These are phyloP conservation scores for Pyrus betulifolia DNA, from an alignment of 306 rosid genomes.

Conservation along the genomic window DNA sequence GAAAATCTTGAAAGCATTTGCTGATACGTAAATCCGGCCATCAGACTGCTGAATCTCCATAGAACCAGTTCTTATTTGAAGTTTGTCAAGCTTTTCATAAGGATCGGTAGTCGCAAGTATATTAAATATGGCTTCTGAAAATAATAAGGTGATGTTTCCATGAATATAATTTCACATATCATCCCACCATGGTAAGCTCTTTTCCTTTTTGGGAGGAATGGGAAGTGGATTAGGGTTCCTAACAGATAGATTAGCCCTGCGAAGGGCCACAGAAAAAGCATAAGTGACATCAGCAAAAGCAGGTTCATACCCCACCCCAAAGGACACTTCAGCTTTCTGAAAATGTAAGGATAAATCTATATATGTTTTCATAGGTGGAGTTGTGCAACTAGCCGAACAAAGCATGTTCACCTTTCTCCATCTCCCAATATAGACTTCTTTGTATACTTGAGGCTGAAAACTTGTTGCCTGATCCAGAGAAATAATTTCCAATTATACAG, in stretches of 20 bases:
- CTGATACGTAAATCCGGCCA: constrained; percentile 66
- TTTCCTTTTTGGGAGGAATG: constrained; percentile 81
- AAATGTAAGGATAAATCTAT: constrained; percentile 73
- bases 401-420: constrained; percentile 95
- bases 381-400: constrained; percentile 94
- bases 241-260: constrained; percentile 89
- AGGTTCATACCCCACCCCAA: constrained; percentile 97
- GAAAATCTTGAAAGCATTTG: constrained; percentile 65
- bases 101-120: constrained; percentile 89
- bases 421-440: constrained; percentile 82
- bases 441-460: constrained; percentile 91
- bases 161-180: constrained; percentile 94
- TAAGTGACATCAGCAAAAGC: constrained; percentile 86
- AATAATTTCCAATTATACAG: constrained; percentile 20
- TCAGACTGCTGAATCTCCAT: constrained; percentile 93
- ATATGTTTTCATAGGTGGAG: constrained; percentile 91
- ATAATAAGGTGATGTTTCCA: constrained; percentile 61
- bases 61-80: constrained; percentile 51
- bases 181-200: constrained; percentile 99
- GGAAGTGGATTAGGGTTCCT: constrained; percentile 44
- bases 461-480: constrained; percentile 71
- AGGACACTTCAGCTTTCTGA: constrained; percentile 71
- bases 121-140: constrained; percentile 69
- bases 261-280: constrained; percentile 92
- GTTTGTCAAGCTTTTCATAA: constrained; percentile 88